Percentiles rank a stretch among this genome's conserved stretches.
phyloP scores from a whole-genome alignment of 2,329 filamentous ascomycete genomes.

The Metarhizium humberi region DNA sequence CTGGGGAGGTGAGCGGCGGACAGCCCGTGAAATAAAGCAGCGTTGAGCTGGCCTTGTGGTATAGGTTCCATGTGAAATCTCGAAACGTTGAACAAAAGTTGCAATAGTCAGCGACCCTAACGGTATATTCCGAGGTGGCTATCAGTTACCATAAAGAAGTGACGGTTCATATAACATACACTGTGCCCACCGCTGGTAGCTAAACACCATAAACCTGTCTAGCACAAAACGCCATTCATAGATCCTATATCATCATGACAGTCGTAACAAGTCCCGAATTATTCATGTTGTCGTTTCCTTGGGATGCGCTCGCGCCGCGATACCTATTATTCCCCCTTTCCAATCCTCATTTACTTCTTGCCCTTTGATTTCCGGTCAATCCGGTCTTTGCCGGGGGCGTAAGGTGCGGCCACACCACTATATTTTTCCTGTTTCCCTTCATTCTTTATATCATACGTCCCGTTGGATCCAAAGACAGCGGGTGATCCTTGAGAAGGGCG shows the following conservation, averaged over 20 bases:
- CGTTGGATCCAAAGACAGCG: constrained; percentile 30
- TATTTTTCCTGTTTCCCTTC: constrained; percentile 35
- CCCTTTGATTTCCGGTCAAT: constrained; percentile 28
- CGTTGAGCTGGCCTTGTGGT: not conserved
- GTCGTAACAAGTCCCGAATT: not conserved
- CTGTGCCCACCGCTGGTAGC: not conserved
- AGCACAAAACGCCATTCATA: not conserved
- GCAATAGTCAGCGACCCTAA: too few species aligned
- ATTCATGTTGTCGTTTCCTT: not conserved
- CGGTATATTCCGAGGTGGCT: not conserved
- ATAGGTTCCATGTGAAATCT: not conserved
- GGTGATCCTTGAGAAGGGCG: constrained; percentile 52
- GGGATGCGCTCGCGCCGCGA: not conserved
- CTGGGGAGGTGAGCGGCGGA: not conserved
- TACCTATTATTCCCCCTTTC: not conserved
- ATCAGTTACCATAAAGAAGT: not conserved
- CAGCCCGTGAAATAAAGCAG: not conserved
- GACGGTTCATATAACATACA: not conserved
- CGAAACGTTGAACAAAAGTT: not conserved
- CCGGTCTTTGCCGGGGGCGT: constrained; percentile 43
- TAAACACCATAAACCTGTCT: not conserved
- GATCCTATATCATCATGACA: not conserved
- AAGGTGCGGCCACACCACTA: constrained; percentile 46
- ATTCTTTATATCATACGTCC: constrained; percentile 41
- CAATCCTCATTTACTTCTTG: constrained; percentile 15